Conservation (phyloP, 345 rosid genomes). For the Draba incana region DNA sequence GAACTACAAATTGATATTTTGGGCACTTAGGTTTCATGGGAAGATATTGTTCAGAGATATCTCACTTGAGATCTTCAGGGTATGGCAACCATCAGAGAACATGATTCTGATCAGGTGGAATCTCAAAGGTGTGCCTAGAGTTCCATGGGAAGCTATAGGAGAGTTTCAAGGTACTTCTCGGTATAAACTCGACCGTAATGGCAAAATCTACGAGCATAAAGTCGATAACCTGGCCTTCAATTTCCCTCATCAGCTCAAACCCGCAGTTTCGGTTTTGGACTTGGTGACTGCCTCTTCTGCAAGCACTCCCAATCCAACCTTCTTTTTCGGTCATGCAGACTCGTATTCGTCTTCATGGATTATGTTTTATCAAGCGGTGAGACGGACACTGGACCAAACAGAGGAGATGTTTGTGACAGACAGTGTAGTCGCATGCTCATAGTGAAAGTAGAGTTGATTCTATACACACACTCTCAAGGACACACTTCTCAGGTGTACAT, state of each 20-base stretch:
- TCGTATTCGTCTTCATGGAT: constrained; percentile 69
- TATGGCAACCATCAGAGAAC: constrained; percentile 98
- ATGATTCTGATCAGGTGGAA: constrained; percentile 92
- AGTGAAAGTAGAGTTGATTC: constrained; percentile 38
- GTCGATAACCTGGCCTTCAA: constrained; percentile 92
- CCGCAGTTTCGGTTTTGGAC: constrained; percentile 80
- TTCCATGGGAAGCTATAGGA: constrained; percentile 97
- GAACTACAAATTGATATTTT: constrained; percentile 82
- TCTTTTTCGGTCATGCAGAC: constrained; percentile 59
- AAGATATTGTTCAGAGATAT: constrained; percentile 83
- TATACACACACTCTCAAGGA: constrained; percentile 5
- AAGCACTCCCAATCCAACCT: constrained; percentile 81
- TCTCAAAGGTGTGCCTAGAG: constrained; percentile 82
- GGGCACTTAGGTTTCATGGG: constrained; percentile 94
- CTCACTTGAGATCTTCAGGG: constrained; percentile 74
- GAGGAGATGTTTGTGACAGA: constrained; percentile 51
- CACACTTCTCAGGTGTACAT: constrained; percentile 34
- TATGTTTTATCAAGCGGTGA: constrained; percentile 68
- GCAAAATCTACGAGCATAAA: constrained; percentile 89
- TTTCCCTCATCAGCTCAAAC: constrained; percentile 78
- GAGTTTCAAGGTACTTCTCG: constrained; percentile 91
- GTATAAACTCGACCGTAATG: constrained; percentile 86
- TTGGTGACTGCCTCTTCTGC: constrained; percentile 75
- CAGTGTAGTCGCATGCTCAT: constrained; percentile 69
- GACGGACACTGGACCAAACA: constrained; percentile 60